Conservation (phyloP, 2,329 filamentous ascomycete genomes). For the Fusarium succisae region DNA sequence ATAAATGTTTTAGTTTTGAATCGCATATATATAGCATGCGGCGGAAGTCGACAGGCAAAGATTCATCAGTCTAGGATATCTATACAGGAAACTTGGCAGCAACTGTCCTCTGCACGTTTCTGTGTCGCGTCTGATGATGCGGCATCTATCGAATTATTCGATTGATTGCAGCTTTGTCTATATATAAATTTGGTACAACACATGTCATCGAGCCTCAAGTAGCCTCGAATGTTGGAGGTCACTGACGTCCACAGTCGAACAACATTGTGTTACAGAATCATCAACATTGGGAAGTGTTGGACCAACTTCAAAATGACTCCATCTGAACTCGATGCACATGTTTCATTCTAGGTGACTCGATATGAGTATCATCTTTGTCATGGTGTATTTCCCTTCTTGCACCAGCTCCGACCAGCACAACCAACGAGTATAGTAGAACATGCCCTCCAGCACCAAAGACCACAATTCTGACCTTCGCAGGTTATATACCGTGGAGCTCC, state of each 20-base stretch:
- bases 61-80: not conserved
- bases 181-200: not conserved
- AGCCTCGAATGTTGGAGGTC: not conserved
- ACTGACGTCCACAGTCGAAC: too few relatives aligned
- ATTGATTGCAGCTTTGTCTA: not conserved
- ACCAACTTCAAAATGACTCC: accelerated
- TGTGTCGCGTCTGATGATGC: not conserved
- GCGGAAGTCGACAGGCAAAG: not conserved
- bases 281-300: too few relatives aligned
- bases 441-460: not conserved
- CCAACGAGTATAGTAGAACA: not conserved
- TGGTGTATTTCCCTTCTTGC: not conserved
- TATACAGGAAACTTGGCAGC: not conserved
- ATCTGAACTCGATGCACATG: accelerated
- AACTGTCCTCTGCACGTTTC: not conserved
- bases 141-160: not conserved
- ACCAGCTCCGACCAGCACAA: not conserved
- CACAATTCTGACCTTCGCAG: too few relatives aligned
- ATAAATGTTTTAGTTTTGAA: too few relatives aligned
- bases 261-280: not conserved
- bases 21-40: not conserved
- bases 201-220: too few relatives aligned
- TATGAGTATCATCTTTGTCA: not conserved
- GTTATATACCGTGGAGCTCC: too few relatives aligned
- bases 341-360: accelerated